These are phyloP conservation scores for Phylloporus gajari DNA, from an alignment of 1,284 basidiomycete species.

Conservation along the genomic window DNA sequence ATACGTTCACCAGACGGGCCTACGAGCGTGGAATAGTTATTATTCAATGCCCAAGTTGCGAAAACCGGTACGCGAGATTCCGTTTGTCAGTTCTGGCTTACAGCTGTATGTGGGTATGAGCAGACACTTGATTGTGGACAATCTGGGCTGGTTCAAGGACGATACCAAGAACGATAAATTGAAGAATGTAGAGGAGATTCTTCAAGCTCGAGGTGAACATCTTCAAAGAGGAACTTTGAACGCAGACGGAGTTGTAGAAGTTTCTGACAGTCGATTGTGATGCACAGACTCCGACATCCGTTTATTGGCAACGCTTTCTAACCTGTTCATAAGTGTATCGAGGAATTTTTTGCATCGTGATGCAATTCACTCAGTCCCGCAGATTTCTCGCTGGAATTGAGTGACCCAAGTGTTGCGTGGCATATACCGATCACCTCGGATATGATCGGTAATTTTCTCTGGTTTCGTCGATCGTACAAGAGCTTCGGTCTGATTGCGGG, in stretches of 20 bases:
- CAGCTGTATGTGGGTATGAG: not conserved
- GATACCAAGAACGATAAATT: slow-evolving; percentile 77
- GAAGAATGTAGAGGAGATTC: slow-evolving; percentile 83
- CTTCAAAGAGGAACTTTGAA: slow-evolving; percentile 69
- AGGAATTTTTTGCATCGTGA: no score
- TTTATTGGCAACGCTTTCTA: not conserved
- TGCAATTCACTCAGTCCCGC: no score
- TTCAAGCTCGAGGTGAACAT: slow-evolving; percentile 80
- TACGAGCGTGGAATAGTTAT: slow-evolving; percentile 93
- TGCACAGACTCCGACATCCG: not conserved
- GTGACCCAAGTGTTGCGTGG: no score
- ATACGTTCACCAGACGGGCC: slow-evolving; percentile 86
- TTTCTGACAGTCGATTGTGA: slow-evolving; percentile 28
- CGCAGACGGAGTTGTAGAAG: slow-evolving; percentile 55
- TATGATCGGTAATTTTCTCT: no score
- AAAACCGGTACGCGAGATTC: slow-evolving; percentile 73
- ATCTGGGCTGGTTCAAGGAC: slow-evolving; percentile 93
- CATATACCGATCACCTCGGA: no score
- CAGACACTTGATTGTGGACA: slow-evolving; percentile 90
- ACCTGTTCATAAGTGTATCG: no score
- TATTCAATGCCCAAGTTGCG: slow-evolving; percentile 91
- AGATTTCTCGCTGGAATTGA: no score
- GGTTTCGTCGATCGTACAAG: no score
- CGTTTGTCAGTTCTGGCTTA: not conserved
- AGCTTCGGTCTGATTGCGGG: no score